Percentiles rank a stretch among this genome's conserved stretches.
Evolutionary conservation across 1,284 basidiomycete genomes (phyloP).

Genomic region (Apiotrichum domesticum): DNA sequence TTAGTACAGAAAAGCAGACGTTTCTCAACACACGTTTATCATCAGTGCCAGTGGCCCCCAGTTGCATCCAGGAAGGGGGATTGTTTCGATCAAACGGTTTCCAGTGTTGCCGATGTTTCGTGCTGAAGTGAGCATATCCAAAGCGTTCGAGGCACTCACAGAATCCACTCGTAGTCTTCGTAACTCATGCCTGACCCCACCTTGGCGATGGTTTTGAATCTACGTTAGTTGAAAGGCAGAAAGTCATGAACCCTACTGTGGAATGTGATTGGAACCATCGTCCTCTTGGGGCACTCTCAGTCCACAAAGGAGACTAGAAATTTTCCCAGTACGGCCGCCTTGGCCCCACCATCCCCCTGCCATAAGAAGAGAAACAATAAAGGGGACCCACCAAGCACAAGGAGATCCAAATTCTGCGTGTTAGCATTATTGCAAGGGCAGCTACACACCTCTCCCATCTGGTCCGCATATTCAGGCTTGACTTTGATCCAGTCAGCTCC

Average conservation of each 20-base stretch:
- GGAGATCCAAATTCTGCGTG: conserved; percentile 71
- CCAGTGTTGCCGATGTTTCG: conserved; percentile 43
- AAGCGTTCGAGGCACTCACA: conserved; percentile 28
- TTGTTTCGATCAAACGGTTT: conserved; percentile 41
- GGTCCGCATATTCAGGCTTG: conserved; percentile 70
- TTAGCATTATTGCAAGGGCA: not conserved
- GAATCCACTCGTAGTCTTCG: conserved; percentile 70
- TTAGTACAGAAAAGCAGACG: too few species aligned
- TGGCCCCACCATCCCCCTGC: conserved; percentile 48
- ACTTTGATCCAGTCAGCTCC: conserved; percentile 91
- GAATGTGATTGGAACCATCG: conserved; percentile 48
- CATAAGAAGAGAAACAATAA: not conserved
- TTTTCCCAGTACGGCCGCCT: conserved; percentile 47
- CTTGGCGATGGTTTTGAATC: conserved; percentile 59
- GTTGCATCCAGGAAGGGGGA: conserved; percentile 39
- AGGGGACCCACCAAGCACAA: conserved; percentile 64
- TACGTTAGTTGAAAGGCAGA: conserved; percentile 4
- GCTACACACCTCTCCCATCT: conserved; percentile 33
- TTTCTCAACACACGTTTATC: conserved; percentile 41
- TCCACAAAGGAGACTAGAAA: conserved; percentile 48
- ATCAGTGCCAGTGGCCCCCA: conserved; percentile 36
- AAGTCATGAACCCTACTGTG: too few species aligned
- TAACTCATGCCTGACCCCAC: conserved; percentile 81
- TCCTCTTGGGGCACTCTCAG: conserved; percentile 44
- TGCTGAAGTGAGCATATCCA: conserved; percentile 19